Percentiles rank a stretch among this genome's conserved stretches.
phyloP scores from a whole-genome alignment of 2,329 filamentous ascomycete genomes.

The Clarireedia sp. region DNA sequence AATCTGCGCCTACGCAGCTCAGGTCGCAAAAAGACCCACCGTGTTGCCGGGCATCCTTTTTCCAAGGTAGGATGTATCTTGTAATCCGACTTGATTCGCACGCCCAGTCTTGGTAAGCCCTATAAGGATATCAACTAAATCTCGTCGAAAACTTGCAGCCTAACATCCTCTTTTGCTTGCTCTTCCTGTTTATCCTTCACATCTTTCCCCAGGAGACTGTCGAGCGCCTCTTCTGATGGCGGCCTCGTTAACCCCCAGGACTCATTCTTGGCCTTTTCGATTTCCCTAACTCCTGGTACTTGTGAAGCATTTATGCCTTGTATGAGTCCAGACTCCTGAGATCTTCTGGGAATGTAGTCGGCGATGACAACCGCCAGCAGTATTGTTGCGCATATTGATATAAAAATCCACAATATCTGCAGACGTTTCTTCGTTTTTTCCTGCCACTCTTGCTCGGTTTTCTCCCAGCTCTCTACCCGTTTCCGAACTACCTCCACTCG shows the following conservation, averaged over 20 bases:
- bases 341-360: conserved; percentile 19
- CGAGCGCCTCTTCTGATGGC: conserved; percentile 12
- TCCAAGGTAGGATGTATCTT: too few relatives aligned
- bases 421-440: conserved; percentile 57
- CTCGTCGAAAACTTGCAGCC: conserved; percentile 28
- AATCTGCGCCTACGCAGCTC: too few relatives aligned
- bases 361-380: conserved; percentile 39
- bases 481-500: conserved; percentile 57
- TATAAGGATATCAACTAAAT: conserved; percentile 16
- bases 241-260: conserved; percentile 11
- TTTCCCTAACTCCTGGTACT: conserved; percentile 15
- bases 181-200: conserved; percentile 10
- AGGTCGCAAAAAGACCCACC: too few relatives aligned
- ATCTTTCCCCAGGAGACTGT: conserved; percentile 1
- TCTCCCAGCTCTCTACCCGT: conserved; percentile 60
- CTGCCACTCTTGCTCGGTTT: conserved; percentile 58
- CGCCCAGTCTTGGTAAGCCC: background rate
- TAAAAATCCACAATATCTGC: conserved; percentile 55
- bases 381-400: conserved; percentile 35
- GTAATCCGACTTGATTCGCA: background rate
- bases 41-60: too few relatives aligned
- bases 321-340: conserved; percentile 2
- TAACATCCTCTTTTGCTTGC: conserved; percentile 22
- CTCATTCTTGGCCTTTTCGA: conserved; percentile 18
- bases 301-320: conserved; percentile 15